Percentiles rank a stretch among this genome's conserved stretches.
These are phyloP conservation scores for Oxyria digyna DNA, from an alignment of 148 eudicot genomes.

Conservation along the genomic window DNA sequence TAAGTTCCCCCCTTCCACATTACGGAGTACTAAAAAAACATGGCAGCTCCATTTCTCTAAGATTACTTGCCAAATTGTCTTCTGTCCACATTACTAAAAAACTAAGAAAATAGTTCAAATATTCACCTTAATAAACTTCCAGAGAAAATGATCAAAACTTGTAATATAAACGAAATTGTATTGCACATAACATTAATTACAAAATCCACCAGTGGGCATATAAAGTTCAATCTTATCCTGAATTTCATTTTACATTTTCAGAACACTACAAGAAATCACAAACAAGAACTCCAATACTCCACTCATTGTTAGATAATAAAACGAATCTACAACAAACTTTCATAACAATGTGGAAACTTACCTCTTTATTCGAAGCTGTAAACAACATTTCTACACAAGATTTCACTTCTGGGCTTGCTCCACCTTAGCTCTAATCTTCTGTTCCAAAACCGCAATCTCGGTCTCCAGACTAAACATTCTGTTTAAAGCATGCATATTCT, in stretches of 20 bases:
- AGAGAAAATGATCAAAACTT: not conserved
- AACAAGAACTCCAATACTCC: conserved; percentile 8
- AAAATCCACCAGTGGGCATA: conserved; percentile 13
- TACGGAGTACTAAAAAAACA: too few species aligned
- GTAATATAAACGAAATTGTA: not conserved
- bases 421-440: conserved; percentile 87
- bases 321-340: conserved; percentile 14
- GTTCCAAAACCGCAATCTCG: conserved; percentile 72
- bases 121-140: too few species aligned
- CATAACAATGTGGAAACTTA: conserved; percentile 12
- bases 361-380: conserved; percentile 35
- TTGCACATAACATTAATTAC: conserved; percentile 18
- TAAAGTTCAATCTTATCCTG: conserved; percentile 14
- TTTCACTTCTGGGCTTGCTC: conserved; percentile 67
- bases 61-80: not conserved
- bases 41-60: too few species aligned
- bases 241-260: conserved; percentile 9
- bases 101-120: too few species aligned
- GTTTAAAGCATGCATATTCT: conserved; percentile 90
- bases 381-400: conserved; percentile 1
- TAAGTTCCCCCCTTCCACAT: too few species aligned
- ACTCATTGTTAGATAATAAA: conserved; percentile 16
- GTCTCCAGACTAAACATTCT: conserved; percentile 94
- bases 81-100: too few species aligned
- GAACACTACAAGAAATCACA: conserved; percentile 11